Conservation (phyloP, 805 yeast species). For the Sugiyamaella mastotermitis region DNA sequence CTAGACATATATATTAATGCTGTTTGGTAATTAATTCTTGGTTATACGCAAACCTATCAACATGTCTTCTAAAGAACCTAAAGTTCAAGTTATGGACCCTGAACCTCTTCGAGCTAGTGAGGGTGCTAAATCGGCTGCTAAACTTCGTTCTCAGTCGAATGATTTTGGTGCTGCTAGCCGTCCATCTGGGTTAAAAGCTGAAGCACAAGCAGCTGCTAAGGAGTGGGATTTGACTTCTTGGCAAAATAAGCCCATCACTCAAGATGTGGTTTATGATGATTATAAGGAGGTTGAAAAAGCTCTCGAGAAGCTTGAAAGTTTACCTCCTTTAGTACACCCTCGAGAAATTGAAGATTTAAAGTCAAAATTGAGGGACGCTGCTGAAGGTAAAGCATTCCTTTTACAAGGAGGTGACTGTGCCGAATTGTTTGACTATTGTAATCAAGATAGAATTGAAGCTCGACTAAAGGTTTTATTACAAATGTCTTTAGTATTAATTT, state of each 20-base stretch:
- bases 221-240: constrained; percentile 38
- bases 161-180: constrained; percentile 14
- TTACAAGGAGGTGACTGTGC: constrained; percentile 43
- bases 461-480: constrained; percentile 38
- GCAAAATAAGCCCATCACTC: constrained; percentile 38
- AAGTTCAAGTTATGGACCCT: neutral
- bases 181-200: constrained; percentile 5
- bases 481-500: constrained; percentile 38
- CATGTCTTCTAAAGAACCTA: constrained; percentile 1
- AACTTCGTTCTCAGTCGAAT: constrained; percentile 31
- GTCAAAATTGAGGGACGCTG: constrained; percentile 33
- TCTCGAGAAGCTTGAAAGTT: constrained; percentile 34
- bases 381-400: constrained; percentile 38
- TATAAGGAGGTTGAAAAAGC: constrained; percentile 33
- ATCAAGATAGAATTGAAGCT: constrained; percentile 34
- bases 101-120: constrained; percentile 26
- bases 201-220: neutral
- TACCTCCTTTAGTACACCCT: constrained; percentile 39
- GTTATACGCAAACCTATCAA: too few relatives aligned
- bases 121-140: constrained; percentile 34
- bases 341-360: constrained; percentile 32
- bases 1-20: too few relatives aligned
- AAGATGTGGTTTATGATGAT: constrained; percentile 39
- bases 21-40: too few relatives aligned
- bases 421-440: constrained; percentile 39